Conservation (phyloP, 1,284 basidiomycete species). For the Pseudozyma pruni region DNA sequence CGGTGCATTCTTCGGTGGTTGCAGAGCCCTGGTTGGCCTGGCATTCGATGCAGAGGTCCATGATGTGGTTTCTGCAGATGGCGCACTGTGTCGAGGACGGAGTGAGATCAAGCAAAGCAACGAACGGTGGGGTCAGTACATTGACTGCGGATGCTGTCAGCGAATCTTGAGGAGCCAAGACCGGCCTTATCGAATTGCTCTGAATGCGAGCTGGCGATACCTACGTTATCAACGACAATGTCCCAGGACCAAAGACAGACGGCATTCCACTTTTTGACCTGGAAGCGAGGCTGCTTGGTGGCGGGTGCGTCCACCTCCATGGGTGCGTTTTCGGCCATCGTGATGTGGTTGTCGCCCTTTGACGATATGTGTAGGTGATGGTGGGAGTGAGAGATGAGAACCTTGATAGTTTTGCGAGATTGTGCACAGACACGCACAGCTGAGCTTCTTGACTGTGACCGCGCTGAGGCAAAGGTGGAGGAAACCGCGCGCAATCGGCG, state of each 20-base stretch:
- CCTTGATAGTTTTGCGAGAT: slow-evolving; percentile 5
- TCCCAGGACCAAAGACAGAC: slow-evolving; percentile 68
- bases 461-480: slow-evolving; percentile 1
- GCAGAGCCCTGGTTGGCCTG: slow-evolving; percentile 98
- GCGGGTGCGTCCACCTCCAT: slow-evolving; percentile 59
- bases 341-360: not conserved
- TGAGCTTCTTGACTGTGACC: not conserved
- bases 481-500: slow-evolving; percentile 11
- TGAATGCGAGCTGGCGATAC: slow-evolving; percentile 12
- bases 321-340: slow-evolving; percentile 42
- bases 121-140: not conserved
- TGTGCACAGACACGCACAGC: not conserved
- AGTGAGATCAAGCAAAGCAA: not conserved
- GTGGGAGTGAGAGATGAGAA: slow-evolving; percentile 1
- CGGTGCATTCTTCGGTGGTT: slow-evolving; percentile 96
- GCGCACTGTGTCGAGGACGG: slow-evolving; percentile 55
- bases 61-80: slow-evolving; percentile 68
- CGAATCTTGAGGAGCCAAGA: too few species aligned
- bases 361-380: slow-evolving; percentile 5
- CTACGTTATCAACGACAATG: slow-evolving; percentile 66
- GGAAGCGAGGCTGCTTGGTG: slow-evolving; percentile 61
- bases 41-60: slow-evolving; percentile 82
- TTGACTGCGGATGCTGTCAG: too few species aligned
- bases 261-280: slow-evolving; percentile 68
- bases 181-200: too few species aligned